phyloP scores from a whole-genome alignment of 371 early-diverging fungal species.

The Zychaea mexicana region DNA sequence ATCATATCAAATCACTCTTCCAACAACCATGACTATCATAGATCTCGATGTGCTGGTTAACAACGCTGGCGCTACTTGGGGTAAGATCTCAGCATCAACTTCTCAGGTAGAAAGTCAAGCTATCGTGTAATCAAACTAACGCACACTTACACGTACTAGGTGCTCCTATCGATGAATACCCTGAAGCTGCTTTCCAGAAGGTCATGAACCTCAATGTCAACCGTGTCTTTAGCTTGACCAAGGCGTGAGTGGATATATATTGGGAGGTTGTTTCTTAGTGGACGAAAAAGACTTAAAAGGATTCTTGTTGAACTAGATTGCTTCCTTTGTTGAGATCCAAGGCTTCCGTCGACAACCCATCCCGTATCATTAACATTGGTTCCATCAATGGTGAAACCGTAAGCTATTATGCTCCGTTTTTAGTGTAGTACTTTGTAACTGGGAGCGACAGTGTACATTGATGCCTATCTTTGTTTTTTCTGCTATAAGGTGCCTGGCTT shows the following conservation, averaged over 20 bases:
- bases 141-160: no score
- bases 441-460: no score
- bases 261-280: neutral
- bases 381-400: constrained; percentile 74
- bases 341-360: constrained; percentile 55
- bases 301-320: constrained; percentile 33
- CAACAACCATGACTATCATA: constrained; percentile 5
- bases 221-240: constrained; percentile 82
- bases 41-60: constrained; percentile 88
- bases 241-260: constrained; percentile 51
- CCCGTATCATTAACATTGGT: constrained; percentile 69
- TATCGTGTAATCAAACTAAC: no score
- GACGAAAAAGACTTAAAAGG: neutral
- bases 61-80: constrained; percentile 84
- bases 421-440: no score
- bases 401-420: constrained; percentile 13
- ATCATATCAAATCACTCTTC: no score
- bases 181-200: constrained; percentile 75
- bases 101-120: no score
- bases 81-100: no score
- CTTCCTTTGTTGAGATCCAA: constrained; percentile 76
- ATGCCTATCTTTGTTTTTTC: neutral
- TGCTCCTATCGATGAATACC: constrained; percentile 61
- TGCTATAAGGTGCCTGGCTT: constrained; percentile 49
- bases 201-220: constrained; percentile 90